Base-by-base conservation (phyloP, 2,329 filamentous ascomycete species). In the Hymenoscyphus linearis region DNA sequence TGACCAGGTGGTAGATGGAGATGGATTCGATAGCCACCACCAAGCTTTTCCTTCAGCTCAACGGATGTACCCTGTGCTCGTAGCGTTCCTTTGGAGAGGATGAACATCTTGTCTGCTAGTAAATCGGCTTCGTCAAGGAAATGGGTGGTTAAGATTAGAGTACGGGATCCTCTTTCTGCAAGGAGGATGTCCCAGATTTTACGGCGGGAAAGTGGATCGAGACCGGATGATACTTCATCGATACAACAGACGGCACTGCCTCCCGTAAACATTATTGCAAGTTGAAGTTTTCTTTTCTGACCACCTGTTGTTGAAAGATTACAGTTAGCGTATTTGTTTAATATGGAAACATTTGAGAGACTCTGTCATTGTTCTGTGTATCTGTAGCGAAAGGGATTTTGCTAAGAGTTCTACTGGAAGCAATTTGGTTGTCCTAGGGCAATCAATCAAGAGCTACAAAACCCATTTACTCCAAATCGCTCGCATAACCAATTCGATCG, bases 161-260 rank as follows among this genome's bases (percentile, higher is more conserved):
- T 96, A 50, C 93, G 81, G 62, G 81, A 81, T 22, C 91, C 92
- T 61, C 93, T 85, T 74, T 96, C 92, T 1, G 89, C 89, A 13
- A 96, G 79, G 25, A 97, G 79, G 62, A 97, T 97, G 67, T 96
- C 91, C 93, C 93, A 97, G 26, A 97, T 90, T 76, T 96, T 96
- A 31, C 92, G 80, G 59, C 93, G 82, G 22, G 89, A 93, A 1
- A 97, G 78, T 0, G 93, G 92, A 71, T 97, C 93, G 22, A 97
- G 81, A 14, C 93, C 93, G 62, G 88, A 92, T 44, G 89, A 93
- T 14, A 96, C 91, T 74, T 97, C 93, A 67, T 97, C 93, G 5
- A 97, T 86, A 69, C 91, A 95, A 75, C 93, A 96, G 0, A 97
- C 87, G 26, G 85, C 85, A 64, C 89, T 93, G 12, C 91, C 92